Conservation (phyloP, 1,139 yeast species). For the Pichia sp. region DNA sequence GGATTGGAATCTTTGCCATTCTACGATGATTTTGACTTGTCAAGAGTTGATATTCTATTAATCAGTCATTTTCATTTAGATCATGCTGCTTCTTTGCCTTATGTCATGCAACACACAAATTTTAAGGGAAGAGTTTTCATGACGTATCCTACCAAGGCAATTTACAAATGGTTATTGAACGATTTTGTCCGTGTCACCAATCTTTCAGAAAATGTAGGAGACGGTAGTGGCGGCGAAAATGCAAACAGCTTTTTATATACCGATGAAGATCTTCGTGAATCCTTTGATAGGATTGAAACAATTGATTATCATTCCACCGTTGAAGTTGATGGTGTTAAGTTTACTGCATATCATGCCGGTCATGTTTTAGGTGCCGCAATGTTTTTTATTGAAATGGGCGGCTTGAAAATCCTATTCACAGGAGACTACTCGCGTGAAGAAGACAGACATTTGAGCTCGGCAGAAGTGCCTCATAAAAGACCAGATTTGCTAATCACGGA, state of each 20-base stretch:
- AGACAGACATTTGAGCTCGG: constrained; percentile 90
- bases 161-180: constrained; percentile 87
- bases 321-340: constrained; percentile 88
- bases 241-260: constrained; percentile 61
- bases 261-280: constrained; percentile 82
- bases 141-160: constrained; percentile 99
- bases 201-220: constrained; percentile 46
- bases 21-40: constrained; percentile 88
- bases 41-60: constrained; percentile 78
- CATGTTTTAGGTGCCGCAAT: constrained; percentile 98
- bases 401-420: constrained; percentile 80
- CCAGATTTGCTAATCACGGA: constrained; percentile 93
- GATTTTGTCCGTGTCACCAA: constrained; percentile 93
- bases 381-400: constrained; percentile 94
- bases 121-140: constrained; percentile 93
- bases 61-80: constrained; percentile 95
- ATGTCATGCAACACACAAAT: constrained; percentile 94
- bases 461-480: constrained; percentile 85
- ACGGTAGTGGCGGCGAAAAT: constrained; percentile 30
- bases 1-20: constrained; percentile 92
- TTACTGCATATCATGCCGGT: constrained; percentile 98
- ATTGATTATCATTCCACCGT: constrained; percentile 93
- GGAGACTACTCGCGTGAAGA: constrained; percentile 97
- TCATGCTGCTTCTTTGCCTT: constrained; percentile 96
- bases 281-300: constrained; percentile 88